Evolutionary conservation across 331 rosid species (phyloP).

Genomic region (Malus hybrid): DNA sequence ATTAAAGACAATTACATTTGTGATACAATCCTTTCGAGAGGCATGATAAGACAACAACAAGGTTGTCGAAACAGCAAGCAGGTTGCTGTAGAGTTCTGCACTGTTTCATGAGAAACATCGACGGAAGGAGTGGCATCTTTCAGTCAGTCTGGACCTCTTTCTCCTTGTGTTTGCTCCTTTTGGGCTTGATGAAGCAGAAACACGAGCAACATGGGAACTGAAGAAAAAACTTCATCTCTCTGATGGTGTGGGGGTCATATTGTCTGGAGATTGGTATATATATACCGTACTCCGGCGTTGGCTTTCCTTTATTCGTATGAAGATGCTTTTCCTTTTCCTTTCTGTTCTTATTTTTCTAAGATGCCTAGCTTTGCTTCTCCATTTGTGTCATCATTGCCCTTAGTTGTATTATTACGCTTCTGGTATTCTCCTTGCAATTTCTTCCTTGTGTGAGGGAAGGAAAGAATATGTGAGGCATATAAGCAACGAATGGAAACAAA

Average conservation of each 20-base stretch:
- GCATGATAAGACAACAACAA: not conserved
- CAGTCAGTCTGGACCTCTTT: conserved; percentile 34
- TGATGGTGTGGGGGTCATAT: conserved; percentile 7
- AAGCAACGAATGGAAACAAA: too few relatives aligned
- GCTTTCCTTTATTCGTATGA: conserved; percentile 4
- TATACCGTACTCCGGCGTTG: conserved; percentile 7
- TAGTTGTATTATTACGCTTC: not conserved
- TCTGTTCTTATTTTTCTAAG: not conserved
- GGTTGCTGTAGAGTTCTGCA: not conserved
- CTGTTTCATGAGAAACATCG: not conserved
- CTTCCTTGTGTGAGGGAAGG: not conserved
- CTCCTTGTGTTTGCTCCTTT: conserved; percentile 36
- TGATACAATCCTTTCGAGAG: conserved; percentile 10
- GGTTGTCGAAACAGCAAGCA: not conserved
- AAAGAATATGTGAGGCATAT: not conserved
- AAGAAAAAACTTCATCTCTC: conserved; percentile 45
- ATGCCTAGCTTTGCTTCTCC: conserved; percentile 31
- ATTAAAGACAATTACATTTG: conserved; percentile 5
- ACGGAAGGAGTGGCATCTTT: conserved; percentile 4
- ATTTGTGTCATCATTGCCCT: not conserved
- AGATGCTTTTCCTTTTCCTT: conserved; percentile 18
- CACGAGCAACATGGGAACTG: conserved; percentile 57
- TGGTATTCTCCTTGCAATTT: not conserved
- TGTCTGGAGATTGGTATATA: conserved; percentile 13
- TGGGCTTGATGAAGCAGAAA: conserved; percentile 48